Evolutionary conservation across 2,329 filamentous ascomycete species (phyloP).

Genomic region (Penicillium sp.): DNA sequence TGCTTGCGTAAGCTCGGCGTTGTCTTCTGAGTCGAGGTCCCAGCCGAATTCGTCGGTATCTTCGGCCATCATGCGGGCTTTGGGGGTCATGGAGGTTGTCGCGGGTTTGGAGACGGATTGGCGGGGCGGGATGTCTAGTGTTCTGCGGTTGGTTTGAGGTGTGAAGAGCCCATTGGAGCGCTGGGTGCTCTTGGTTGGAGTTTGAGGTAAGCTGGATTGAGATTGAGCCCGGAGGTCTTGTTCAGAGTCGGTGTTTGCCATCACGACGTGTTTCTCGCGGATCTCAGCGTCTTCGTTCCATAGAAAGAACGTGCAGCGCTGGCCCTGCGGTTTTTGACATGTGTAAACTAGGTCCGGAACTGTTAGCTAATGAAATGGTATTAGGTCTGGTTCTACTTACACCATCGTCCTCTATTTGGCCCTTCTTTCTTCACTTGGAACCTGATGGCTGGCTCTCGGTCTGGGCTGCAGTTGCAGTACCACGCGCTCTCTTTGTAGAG

Average conservation of each 20-base stretch:
- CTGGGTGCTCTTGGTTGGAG: conserved; percentile 11
- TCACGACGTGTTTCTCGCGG: conserved; percentile 52
- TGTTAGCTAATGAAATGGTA: background rate
- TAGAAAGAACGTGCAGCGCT: conserved; percentile 61
- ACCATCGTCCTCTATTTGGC: conserved; percentile 57
- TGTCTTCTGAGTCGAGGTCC: conserved; percentile 38
- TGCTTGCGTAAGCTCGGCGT: conserved; percentile 22
- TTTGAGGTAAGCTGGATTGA: conserved; percentile 13
- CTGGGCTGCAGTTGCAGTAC: conserved; percentile 56
- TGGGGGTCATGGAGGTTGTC: conserved; percentile 27
- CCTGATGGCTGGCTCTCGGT: conserved; percentile 54
- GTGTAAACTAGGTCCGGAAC: conserved; percentile 52
- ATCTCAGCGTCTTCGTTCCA: conserved; percentile 60
- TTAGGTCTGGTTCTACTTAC: conserved; percentile 27
- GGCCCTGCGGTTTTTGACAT: conserved; percentile 52
- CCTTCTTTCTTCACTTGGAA: conserved; percentile 60
- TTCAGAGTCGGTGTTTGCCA: conserved; percentile 53
- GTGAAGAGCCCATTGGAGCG: conserved; percentile 31
- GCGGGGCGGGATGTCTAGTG: conserved; percentile 13
- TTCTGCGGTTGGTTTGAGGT: conserved; percentile 32
- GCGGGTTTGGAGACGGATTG: background rate
- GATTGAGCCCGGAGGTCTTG: conserved; percentile 19
- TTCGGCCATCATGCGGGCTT: conserved; percentile 33
- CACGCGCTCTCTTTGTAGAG: conserved; percentile 47
- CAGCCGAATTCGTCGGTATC: conserved; percentile 40